Evolutionary conservation across 1,139 yeast genomes (phyloP).

Genomic region (Chernovozyma sophiae-reginae): DNA sequence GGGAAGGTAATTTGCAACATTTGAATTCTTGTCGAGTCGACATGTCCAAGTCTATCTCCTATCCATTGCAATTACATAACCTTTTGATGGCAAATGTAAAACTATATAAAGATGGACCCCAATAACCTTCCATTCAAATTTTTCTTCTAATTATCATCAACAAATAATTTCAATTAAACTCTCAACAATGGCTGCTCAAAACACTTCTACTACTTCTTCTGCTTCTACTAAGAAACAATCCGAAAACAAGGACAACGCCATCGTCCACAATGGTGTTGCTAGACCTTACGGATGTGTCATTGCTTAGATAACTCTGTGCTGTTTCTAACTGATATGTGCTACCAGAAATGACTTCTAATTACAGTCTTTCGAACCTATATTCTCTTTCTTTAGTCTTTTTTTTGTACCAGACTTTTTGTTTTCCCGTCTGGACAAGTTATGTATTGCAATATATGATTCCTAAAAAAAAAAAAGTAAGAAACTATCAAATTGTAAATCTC

Average conservation of each 20-base stretch:
- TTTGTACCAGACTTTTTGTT: background rate
- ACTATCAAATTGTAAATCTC: background rate
- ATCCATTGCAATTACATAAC: too few relatives aligned
- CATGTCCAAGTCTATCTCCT: too few relatives aligned
- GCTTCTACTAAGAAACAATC: constrained; percentile 2
- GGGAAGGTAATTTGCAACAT: too few relatives aligned
- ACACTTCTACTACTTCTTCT: background rate
- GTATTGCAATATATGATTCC: background rate
- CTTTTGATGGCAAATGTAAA: too few relatives aligned
- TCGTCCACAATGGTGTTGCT: background rate
- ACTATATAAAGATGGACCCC: too few relatives aligned
- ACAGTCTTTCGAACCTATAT: too few relatives aligned
- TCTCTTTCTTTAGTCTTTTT: too few relatives aligned
- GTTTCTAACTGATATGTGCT: too few relatives aligned
- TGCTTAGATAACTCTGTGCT: background rate
- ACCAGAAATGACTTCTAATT: too few relatives aligned
- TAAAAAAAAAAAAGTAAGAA: background rate
- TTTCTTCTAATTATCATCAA: constrained; percentile 1
- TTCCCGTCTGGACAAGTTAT: background rate
- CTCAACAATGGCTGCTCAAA: constrained; percentile 1
- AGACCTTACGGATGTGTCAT: background rate
- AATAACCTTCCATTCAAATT: too few relatives aligned
- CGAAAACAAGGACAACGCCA: constrained; percentile 2
- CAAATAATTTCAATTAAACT: background rate
- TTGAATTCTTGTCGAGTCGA: too few relatives aligned